These are phyloP conservation scores for Pueraria montana DNA, from an alignment of 306 rosid genomes.

Conservation along the genomic window DNA sequence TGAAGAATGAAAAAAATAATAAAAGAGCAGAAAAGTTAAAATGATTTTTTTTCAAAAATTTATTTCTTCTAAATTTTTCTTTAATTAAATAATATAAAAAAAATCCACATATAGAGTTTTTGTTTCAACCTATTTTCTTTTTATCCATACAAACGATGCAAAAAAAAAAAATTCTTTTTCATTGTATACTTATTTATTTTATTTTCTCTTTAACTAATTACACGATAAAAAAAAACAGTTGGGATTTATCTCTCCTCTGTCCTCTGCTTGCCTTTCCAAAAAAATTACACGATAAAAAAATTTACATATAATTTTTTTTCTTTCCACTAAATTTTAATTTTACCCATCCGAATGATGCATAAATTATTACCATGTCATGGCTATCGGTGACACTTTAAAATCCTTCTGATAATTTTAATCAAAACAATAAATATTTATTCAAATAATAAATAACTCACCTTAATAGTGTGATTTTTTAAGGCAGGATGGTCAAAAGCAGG, in stretches of 20 bases:
- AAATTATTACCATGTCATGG: not conserved
- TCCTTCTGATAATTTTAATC: not conserved
- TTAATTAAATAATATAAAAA: too few species aligned
- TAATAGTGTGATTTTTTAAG: conserved; percentile 58
- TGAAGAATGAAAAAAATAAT: too few species aligned
- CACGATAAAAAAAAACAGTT: too few species aligned
- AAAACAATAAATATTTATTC: not conserved
- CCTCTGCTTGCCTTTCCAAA: too few species aligned
- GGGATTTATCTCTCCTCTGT: too few species aligned
- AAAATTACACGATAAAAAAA: too few species aligned
- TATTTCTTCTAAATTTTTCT: not conserved
- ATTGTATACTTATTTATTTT: too few species aligned
- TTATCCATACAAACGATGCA: not conserved
- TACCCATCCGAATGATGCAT: not conserved
- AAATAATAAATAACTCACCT: conserved; percentile 36
- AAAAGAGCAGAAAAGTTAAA: not conserved
- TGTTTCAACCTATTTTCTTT: not conserved
- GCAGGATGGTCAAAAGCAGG: conserved; percentile 69
- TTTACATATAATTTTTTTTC: not conserved
- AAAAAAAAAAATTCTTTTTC: too few species aligned
- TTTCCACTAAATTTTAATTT: not conserved
- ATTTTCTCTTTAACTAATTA: too few species aligned
- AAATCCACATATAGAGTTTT: not conserved
- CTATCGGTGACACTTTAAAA: not conserved
- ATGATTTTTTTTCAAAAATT: not conserved